phyloP scores from a whole-genome alignment of 352 stramenopile species.

The Phytopythium oedochilum region DNA sequence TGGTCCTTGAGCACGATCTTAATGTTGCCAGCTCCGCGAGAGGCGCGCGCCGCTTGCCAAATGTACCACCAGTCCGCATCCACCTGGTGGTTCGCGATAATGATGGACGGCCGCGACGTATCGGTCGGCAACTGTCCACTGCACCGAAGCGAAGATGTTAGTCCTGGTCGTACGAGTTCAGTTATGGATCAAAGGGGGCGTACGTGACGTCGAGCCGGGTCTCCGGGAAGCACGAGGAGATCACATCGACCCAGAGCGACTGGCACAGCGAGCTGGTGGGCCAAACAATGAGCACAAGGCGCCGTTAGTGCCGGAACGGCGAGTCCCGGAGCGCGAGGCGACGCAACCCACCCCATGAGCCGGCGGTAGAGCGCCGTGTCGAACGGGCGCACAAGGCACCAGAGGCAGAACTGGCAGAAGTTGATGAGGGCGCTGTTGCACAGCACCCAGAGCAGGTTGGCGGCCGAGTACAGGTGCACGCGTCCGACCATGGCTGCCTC shows the following conservation, averaged over 20 bases:
- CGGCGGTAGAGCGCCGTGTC: conserved; percentile 75
- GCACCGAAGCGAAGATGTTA: too few relatives aligned
- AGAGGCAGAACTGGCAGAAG: conserved; percentile 77
- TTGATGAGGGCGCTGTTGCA: conserved; percentile 82
- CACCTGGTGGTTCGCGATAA: conserved; percentile 91
- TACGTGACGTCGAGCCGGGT: conserved; percentile 80
- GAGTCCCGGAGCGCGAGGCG: neutral
- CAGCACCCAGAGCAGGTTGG: conserved; percentile 81
- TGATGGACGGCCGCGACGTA: conserved; percentile 67
- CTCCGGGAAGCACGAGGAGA: conserved; percentile 80
- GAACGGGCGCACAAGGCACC: conserved; percentile 80
- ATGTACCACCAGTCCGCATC: conserved; percentile 94
- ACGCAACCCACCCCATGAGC: conserved; percentile 47
- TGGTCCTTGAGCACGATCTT: conserved; percentile 92
- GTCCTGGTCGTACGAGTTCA: neutral
- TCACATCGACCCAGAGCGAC: conserved; percentile 85
- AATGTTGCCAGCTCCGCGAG: conserved; percentile 69
- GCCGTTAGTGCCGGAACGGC: neutral
- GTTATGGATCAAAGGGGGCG: too few relatives aligned
- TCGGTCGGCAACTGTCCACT: conserved; percentile 78
- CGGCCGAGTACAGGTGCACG: conserved; percentile 58
- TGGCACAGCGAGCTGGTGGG: conserved; percentile 43
- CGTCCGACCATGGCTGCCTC: conserved; percentile 39
- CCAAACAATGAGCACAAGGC: neutral
- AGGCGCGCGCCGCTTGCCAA: conserved; percentile 73